Evolutionary conservation across 768 basidiomycete species (phyloP).

Genomic region (Lentinula raphanica): DNA sequence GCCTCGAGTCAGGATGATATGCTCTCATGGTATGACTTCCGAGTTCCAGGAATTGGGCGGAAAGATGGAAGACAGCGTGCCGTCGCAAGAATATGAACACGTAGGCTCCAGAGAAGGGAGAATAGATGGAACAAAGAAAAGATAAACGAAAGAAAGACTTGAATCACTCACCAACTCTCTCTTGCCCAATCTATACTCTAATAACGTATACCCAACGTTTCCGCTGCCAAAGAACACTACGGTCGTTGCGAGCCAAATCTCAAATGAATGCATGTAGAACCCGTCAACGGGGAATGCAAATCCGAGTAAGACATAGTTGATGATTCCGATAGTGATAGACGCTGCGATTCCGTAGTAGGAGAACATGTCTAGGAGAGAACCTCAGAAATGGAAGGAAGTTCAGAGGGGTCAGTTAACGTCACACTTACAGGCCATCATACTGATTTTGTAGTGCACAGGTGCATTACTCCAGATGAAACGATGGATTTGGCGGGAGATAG

Average conservation of each 20-base stretch:
- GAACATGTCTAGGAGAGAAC: constrained; percentile 39
- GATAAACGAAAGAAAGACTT: constrained; percentile 1
- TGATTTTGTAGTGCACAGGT: constrained; percentile 79
- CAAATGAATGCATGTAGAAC: constrained; percentile 51
- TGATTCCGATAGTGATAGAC: constrained; percentile 37
- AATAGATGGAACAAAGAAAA: not conserved
- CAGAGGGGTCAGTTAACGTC: not conserved
- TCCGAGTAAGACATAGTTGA: constrained; percentile 48
- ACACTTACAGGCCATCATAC: constrained; percentile 60
- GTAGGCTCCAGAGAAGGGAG: not conserved
- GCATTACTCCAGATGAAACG: constrained; percentile 70
- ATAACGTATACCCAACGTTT: constrained; percentile 40
- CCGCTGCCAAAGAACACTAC: constrained; percentile 48
- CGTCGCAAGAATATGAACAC: too few species aligned
- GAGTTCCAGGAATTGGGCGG: too few species aligned
- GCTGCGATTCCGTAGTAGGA: constrained; percentile 52
- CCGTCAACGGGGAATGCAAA: constrained; percentile 45
- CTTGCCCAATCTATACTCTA: constrained; percentile 46
- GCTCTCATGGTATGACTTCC: too few species aligned
- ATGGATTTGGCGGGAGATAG: constrained; percentile 72
- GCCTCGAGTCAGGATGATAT: too few species aligned
- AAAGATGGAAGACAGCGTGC: too few species aligned
- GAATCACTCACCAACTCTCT: constrained; percentile 11
- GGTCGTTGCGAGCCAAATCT: constrained; percentile 48
- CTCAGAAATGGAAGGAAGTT: not conserved